These are phyloP conservation scores for Pleomassaria siparia DNA, from an alignment of 2,329 filamentous ascomycete species.

Conservation along the genomic window DNA sequence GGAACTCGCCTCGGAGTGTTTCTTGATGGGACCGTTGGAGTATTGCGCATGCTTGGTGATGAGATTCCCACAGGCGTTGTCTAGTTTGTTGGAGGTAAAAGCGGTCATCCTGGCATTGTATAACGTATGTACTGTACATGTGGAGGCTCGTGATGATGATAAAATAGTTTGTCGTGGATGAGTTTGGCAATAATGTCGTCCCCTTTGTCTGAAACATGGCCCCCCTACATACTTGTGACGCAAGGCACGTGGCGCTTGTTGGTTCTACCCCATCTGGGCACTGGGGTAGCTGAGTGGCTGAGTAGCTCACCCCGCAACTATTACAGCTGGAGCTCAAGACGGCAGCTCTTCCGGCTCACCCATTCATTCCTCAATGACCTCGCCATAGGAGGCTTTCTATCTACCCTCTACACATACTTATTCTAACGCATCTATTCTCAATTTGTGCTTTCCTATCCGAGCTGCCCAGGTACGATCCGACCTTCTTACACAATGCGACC, in stretches of 20 bases:
- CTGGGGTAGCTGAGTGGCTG: no score
- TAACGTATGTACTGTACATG: no score
- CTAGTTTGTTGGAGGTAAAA: no score
- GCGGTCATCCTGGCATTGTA: no score
- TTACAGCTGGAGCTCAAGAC: conserved; percentile 17
- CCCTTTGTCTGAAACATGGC: not conserved
- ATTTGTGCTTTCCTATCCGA: no score
- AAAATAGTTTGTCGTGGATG: not conserved
- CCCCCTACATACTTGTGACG: conserved; percentile 9
- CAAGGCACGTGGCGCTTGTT: conserved; percentile 33
- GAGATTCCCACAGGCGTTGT: not conserved
- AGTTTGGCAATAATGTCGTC: not conserved
- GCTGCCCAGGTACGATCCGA: no score
- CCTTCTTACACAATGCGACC: conserved; percentile 29
- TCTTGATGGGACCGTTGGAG: conserved; percentile 5
- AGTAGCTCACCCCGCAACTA: conserved; percentile 12
- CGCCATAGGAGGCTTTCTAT: conserved; percentile 8
- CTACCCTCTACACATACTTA: conserved; percentile 1
- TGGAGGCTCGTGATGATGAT: not conserved
- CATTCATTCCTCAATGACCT: conserved; percentile 4
- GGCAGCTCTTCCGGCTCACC: conserved; percentile 5
- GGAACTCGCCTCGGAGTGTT: conserved; percentile 9
- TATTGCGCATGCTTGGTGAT: not conserved
- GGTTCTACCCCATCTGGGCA: conserved; percentile 8
- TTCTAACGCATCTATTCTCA: not conserved